phyloP scores from a whole-genome alignment of 192 early-diverging fungal genomes.

The Entomortierella lignicola region DNA sequence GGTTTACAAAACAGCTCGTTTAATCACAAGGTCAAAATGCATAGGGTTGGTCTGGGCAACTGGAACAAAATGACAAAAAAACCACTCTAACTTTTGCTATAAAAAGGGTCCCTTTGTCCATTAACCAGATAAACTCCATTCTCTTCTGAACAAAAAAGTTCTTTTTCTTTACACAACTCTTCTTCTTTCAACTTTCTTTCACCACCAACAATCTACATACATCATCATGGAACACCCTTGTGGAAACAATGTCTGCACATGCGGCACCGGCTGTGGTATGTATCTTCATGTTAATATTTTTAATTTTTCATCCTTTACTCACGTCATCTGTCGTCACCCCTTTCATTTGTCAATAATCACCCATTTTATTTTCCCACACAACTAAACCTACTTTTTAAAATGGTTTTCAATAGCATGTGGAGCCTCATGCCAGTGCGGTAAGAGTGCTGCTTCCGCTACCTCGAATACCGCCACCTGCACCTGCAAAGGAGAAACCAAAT shows the following conservation, averaged over 20 bases:
- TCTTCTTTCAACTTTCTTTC: not conserved
- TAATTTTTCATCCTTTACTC: not conserved
- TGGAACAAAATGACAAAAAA: too few relatives aligned
- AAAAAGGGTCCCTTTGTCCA: not conserved
- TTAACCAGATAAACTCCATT: not conserved
- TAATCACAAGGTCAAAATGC: too few relatives aligned
- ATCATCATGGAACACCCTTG: slow-evolving; percentile 26
- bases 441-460: not conserved
- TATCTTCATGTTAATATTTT: not conserved
- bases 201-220: not conserved
- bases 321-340: slow-evolving; percentile 47
- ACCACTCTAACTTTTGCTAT: too few relatives aligned
- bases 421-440: slow-evolving; percentile 28
- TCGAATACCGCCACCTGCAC: not conserved
- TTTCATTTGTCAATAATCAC: too few relatives aligned
- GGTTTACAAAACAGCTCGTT: too few relatives aligned
- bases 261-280: slow-evolving; percentile 43
- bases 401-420: slow-evolving; percentile 29
- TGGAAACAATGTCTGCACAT: slow-evolving; percentile 43
- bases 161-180: not conserved
- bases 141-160: too few relatives aligned
- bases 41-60: too few relatives aligned
- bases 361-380: not conserved
- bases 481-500: slow-evolving; percentile 27
- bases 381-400: not conserved